These are phyloP conservation scores for Phytopythium mirpurense DNA, from an alignment of 352 stramenopile genomes.

Conservation along the genomic window DNA sequence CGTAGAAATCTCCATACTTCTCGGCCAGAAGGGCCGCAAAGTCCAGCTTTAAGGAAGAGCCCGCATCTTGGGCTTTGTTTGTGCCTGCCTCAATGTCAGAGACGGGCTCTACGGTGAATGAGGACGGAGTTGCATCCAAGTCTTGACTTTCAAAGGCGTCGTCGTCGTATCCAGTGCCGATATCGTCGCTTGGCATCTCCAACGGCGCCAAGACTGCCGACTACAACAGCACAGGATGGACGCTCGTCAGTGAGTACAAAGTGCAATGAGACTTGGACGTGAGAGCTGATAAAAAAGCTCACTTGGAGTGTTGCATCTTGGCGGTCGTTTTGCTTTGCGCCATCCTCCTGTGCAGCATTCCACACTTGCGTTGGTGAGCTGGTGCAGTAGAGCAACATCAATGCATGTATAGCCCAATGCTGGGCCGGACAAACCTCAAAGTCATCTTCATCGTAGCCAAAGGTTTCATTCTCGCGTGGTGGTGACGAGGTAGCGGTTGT, in stretches of 20 bases:
- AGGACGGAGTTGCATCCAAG: neutral
- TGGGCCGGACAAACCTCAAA: constrained; percentile 36
- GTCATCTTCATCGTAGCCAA: constrained; percentile 75
- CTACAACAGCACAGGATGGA: neutral
- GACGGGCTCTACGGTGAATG: neutral
- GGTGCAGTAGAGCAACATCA: no score
- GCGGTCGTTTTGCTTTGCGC: neutral
- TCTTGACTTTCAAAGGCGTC: constrained; percentile 35
- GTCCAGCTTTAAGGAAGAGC: constrained; percentile 7
- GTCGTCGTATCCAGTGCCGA: constrained; percentile 29
- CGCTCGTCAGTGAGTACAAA: neutral
- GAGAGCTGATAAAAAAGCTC: no score
- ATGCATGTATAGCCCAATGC: no score
- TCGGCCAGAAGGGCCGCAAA: constrained; percentile 18
- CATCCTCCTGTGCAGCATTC: neutral
- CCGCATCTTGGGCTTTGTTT: neutral
- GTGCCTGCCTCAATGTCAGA: neutral
- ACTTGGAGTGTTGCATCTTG: no score
- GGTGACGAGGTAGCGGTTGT: neutral
- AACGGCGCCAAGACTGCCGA: neutral
- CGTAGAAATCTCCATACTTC: constrained; percentile 32
- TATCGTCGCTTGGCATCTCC: constrained; percentile 6
- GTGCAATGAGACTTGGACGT: no score
- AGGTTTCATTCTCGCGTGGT: constrained; percentile 23
- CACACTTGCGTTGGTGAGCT: neutral